A percentile compares a stretch with the other conserved stretches of the same genome.
Conservation (phyloP, 768 basidiomycete genomes). For the Cubamyces lactineus region DNA sequence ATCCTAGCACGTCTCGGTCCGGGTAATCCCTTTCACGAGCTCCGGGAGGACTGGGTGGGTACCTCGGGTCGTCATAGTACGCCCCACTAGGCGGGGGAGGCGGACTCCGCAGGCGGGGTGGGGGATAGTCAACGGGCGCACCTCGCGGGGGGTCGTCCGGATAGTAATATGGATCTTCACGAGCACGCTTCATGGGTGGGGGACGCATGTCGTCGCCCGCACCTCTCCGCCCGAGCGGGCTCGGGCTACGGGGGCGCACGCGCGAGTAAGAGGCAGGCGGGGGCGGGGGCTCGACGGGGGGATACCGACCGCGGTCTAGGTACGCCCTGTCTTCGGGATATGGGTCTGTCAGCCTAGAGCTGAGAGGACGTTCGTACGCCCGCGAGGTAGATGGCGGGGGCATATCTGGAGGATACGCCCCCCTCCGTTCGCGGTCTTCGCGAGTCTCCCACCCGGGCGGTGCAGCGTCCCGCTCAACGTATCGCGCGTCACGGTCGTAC, state of each 20-base stretch:
- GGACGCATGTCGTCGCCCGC: slow-evolving; percentile 32
- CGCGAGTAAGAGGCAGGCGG: slow-evolving; percentile 23
- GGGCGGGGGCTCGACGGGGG: slow-evolving; percentile 19
- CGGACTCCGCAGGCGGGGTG: slow-evolving; percentile 27
- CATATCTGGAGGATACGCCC: slow-evolving; percentile 18
- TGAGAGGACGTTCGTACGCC: slow-evolving; percentile 33
- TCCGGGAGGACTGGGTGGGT: slow-evolving; percentile 17
- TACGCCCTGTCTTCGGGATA: slow-evolving; percentile 30
- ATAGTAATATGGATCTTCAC: slow-evolving; percentile 31
- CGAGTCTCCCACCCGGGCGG: slow-evolving; percentile 33
- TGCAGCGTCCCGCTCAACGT: slow-evolving; percentile 27
- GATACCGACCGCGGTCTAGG: slow-evolving; percentile 27
- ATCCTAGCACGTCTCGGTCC: slow-evolving; percentile 22
- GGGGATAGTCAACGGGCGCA: slow-evolving; percentile 3
- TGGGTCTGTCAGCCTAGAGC: slow-evolving; percentile 29
- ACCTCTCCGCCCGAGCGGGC: slow-evolving; percentile 24
- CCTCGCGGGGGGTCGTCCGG: slow-evolving; percentile 11
- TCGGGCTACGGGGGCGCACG: slow-evolving; percentile 34
- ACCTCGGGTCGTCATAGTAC: slow-evolving; percentile 30
- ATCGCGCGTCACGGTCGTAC: slow-evolving; percentile 26
- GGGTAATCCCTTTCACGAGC: slow-evolving; percentile 25
- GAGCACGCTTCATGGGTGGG: slow-evolving; percentile 31
- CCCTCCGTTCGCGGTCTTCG: slow-evolving; percentile 35
- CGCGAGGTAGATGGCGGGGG: slow-evolving; percentile 18
- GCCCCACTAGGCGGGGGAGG: slow-evolving; percentile 18